Percentiles rank a stretch among this genome's conserved stretches.
Evolutionary conservation across 2,329 filamentous ascomycete genomes (phyloP).

Genomic region (Penicillium digitatum): DNA sequence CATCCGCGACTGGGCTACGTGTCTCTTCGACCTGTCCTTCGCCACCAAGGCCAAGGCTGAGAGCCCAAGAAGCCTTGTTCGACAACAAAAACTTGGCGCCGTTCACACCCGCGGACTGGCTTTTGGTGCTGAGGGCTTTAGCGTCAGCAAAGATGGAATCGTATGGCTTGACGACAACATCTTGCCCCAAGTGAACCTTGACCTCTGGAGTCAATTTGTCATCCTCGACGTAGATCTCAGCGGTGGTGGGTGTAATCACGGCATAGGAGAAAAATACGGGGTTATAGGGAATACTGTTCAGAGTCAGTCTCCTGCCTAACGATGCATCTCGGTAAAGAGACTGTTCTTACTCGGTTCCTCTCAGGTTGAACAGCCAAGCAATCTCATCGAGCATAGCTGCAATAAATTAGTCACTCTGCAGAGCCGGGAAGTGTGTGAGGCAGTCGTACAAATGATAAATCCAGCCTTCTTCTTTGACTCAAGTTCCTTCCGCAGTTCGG

Average conservation of each 20-base stretch:
- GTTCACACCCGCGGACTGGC: slow-evolving; percentile 40
- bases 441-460: slow-evolving; percentile 68
- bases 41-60: slow-evolving; percentile 80
- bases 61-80: slow-evolving; percentile 86
- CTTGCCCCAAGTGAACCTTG: slow-evolving; percentile 63
- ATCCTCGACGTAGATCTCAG: slow-evolving; percentile 79
- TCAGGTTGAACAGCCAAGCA: slow-evolving; percentile 97
- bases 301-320: neutral
- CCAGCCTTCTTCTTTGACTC: slow-evolving; percentile 83
- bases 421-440: neutral
- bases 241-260: slow-evolving; percentile 69
- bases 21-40: slow-evolving; percentile 80
- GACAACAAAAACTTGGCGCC: slow-evolving; percentile 73
- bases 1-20: slow-evolving; percentile 80
- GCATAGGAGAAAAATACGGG: slow-evolving; percentile 98
- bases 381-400: slow-evolving; percentile 85
- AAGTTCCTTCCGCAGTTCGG: slow-evolving; percentile 82
- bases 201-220: slow-evolving; percentile 69
- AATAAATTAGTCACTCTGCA: slow-evolving; percentile 12
- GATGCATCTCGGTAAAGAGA: neutral
- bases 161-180: slow-evolving; percentile 76
- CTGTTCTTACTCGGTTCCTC: slow-evolving; percentile 70
- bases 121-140: slow-evolving; percentile 55
- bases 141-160: slow-evolving; percentile 74
- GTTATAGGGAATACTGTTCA: slow-evolving; percentile 77